Conservation (phyloP, 495 filamentous ascomycete genomes). For the Penicillium silybi region DNA sequence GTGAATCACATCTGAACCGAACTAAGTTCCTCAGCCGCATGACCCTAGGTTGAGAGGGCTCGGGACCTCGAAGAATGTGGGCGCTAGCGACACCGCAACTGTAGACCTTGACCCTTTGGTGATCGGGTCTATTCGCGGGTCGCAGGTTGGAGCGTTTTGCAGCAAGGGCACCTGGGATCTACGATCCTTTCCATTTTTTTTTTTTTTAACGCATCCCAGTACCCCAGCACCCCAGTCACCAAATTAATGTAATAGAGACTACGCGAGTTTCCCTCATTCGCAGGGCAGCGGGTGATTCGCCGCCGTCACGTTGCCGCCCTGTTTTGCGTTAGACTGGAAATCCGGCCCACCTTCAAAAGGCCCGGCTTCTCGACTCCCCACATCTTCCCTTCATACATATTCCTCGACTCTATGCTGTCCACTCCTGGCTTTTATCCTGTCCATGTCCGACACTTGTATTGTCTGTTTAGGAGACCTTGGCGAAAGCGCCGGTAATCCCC, state of each 20-base stretch:
- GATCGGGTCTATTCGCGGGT: neutral
- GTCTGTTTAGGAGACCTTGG: conserved; percentile 92
- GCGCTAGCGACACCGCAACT: neutral
- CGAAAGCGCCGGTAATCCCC: conserved; percentile 50
- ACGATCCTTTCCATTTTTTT: neutral
- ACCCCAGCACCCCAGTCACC: neutral
- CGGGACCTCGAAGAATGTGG: neutral
- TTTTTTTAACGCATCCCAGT: too few species aligned
- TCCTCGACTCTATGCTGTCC: conserved; percentile 34
- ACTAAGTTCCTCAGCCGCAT: neutral
- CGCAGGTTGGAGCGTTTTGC: neutral
- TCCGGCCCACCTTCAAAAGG: conserved; percentile 46
- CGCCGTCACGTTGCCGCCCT: conserved; percentile 40
- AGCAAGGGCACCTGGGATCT: conserved; percentile 4
- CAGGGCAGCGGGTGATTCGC: conserved; percentile 28
- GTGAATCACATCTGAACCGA: neutral
- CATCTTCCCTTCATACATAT: conserved; percentile 29
- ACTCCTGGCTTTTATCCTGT: conserved; percentile 33
- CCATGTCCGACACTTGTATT: conserved; percentile 92
- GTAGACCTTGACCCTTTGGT: neutral
- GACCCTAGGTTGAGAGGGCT: neutral
- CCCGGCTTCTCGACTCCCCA: conserved; percentile 35
- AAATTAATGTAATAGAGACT: too few species aligned
- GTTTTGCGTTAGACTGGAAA: conserved; percentile 43
- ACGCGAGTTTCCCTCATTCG: too few species aligned